Evolutionary conservation across 306 rosid genomes (phyloP).

Genomic region (Trifolium fragiferum): DNA sequence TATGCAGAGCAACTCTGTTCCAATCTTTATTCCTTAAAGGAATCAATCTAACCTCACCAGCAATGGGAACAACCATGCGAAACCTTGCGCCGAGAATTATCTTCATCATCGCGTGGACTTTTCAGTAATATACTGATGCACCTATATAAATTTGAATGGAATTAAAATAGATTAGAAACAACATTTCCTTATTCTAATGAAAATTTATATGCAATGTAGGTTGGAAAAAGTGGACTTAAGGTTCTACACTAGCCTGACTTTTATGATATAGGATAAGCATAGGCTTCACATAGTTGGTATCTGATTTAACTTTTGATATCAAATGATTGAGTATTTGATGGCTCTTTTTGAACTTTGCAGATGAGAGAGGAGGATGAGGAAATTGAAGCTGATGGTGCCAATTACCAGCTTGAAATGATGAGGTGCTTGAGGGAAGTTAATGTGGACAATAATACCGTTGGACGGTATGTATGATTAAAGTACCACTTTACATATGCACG

Average conservation of each 20-base stretch:
- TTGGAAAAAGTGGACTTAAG: conserved; percentile 75
- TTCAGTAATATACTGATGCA: conserved; percentile 67
- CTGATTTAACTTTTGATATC: neutral
- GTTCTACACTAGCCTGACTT: conserved; percentile 35
- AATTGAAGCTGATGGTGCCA: conserved; percentile 97
- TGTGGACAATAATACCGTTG: conserved; percentile 96
- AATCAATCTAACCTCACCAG: conserved; percentile 75
- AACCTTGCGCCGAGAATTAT: conserved; percentile 88
- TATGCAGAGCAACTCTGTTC: too few species aligned
- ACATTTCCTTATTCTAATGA: neutral
- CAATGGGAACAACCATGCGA: conserved; percentile 96
- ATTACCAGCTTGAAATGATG: conserved; percentile 99
- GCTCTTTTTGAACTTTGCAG: conserved; percentile 48
- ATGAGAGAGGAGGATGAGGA: conserved; percentile 95
- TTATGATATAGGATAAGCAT: neutral
- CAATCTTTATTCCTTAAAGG: conserved; percentile 75
- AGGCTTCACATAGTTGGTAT: conserved; percentile 13
- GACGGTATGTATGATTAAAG: conserved; percentile 67
- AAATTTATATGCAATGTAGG: conserved; percentile 52
- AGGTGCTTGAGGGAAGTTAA: conserved; percentile 98
- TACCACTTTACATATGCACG: neutral
- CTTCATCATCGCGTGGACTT: conserved; percentile 79
- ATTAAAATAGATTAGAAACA: neutral
- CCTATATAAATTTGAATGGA: neutral
- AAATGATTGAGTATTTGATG: neutral